Conservation (phyloP, 2,329 filamentous ascomycete species). For the Tricladium varicosporioides region DNA sequence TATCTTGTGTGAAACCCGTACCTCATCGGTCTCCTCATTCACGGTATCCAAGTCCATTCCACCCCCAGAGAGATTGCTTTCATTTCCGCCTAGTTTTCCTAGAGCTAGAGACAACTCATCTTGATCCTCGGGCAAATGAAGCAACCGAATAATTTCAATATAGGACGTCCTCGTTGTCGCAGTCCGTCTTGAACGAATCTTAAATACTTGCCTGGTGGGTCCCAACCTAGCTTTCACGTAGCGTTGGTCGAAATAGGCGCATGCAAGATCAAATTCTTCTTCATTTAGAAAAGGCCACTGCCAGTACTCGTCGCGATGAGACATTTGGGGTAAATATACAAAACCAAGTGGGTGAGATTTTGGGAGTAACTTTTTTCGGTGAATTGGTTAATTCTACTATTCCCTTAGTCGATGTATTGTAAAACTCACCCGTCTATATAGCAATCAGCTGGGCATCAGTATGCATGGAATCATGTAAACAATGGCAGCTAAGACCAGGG, state of each 20-base stretch:
- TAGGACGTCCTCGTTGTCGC: constrained; percentile 28
- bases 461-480: no score
- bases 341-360: no score
- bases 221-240: constrained; percentile 60
- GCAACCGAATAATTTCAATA: constrained; percentile 32
- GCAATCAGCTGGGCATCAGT: no score
- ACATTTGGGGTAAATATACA: constrained; percentile 17
- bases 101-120: constrained; percentile 30
- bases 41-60: constrained; percentile 27
- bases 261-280: constrained; percentile 64
- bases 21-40: constrained; percentile 31
- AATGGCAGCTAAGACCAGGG: no score
- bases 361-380: no score
- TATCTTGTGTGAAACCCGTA: constrained; percentile 14
- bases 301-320: constrained; percentile 37
- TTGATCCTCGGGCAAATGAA: constrained; percentile 27
- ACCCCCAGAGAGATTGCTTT: constrained; percentile 1
- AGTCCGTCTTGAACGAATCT: constrained; percentile 45
- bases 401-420: no score
- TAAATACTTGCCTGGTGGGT: constrained; percentile 52
- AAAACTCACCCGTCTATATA: no score
- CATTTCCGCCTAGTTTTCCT: constrained; percentile 20
- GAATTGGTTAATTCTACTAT: no score
- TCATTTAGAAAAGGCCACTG: constrained; percentile 59
- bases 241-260: constrained; percentile 57